Conservation (phyloP, 371 early-diverging fungal species). For the Mucor indicus region DNA sequence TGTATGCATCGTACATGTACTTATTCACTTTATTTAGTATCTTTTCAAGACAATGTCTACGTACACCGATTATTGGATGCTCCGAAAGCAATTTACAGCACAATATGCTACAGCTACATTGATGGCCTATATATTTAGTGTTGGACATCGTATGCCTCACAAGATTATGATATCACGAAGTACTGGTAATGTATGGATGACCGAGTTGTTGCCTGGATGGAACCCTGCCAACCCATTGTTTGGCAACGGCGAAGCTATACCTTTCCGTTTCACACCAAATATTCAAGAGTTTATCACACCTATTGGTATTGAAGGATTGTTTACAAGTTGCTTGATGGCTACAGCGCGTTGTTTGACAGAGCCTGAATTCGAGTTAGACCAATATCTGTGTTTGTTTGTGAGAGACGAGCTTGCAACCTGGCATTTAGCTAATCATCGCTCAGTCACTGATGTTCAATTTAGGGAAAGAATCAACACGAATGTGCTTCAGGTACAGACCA, state of each 20-base stretch:
- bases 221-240: slow-evolving; percentile 34
- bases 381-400: slow-evolving; percentile 82
- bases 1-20: neutral
- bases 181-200: slow-evolving; percentile 80
- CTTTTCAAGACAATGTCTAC: slow-evolving; percentile 56
- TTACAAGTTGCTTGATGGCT: slow-evolving; percentile 78
- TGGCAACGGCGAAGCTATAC: slow-evolving; percentile 76
- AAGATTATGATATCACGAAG: slow-evolving; percentile 83
- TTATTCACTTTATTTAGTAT: neutral
- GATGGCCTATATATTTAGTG: slow-evolving; percentile 86
- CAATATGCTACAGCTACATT: slow-evolving; percentile 89
- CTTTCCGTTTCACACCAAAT: slow-evolving; percentile 97
- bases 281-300: slow-evolving; percentile 92
- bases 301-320: slow-evolving; percentile 90
- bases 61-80: slow-evolving; percentile 87
- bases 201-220: slow-evolving; percentile 70
- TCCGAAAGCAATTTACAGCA: slow-evolving; percentile 88
- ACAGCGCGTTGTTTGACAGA: slow-evolving; percentile 76
- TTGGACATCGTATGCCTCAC: slow-evolving; percentile 83
- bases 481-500: slow-evolving; percentile 67
- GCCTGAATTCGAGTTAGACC: slow-evolving; percentile 80
- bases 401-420: slow-evolving; percentile 88
- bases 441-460: slow-evolving; percentile 60
- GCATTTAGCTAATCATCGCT: slow-evolving; percentile 60
- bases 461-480: slow-evolving; percentile 65